Evolutionary conservation across 441 rosid species (phyloP).

Genomic region (Gossypium davidsonii): DNA sequence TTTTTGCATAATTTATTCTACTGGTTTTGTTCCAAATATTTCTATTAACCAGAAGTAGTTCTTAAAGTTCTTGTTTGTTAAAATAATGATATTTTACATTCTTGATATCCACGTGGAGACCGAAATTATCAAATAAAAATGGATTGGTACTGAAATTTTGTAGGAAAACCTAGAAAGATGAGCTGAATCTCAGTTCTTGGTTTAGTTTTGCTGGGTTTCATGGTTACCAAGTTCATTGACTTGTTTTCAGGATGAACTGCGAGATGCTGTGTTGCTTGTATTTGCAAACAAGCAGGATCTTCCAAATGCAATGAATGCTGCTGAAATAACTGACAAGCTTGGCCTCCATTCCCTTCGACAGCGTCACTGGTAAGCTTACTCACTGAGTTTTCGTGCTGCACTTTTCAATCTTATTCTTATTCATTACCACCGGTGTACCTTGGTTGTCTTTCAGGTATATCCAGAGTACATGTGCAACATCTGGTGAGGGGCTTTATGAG

Average conservation of each 20-base stretch:
- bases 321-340: slow-evolving; percentile 63
- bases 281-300: slow-evolving; percentile 73
- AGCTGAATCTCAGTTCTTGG: background rate
- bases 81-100: background rate
- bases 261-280: slow-evolving; percentile 67
- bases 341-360: slow-evolving; percentile 55
- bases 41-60: background rate
- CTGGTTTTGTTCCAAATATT: background rate
- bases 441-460: slow-evolving; percentile 49
- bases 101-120: background rate
- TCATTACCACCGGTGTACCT: slow-evolving; percentile 3
- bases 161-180: background rate
- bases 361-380: slow-evolving; percentile 41
- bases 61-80: background rate
- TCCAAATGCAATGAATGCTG: slow-evolving; percentile 66
- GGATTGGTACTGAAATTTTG: background rate
- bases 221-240: background rate
- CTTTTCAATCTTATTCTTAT: background rate
- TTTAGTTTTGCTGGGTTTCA: background rate
- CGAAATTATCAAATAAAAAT: background rate
- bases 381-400: background rate
- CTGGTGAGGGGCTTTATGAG: slow-evolving; percentile 64
- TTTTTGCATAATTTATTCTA: background rate
- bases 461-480: slow-evolving; percentile 68
- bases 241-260: slow-evolving; percentile 47